phyloP scores from a whole-genome alignment of 1,139 yeast genomes.

The Kurtzmaniella quercitrusa region DNA sequence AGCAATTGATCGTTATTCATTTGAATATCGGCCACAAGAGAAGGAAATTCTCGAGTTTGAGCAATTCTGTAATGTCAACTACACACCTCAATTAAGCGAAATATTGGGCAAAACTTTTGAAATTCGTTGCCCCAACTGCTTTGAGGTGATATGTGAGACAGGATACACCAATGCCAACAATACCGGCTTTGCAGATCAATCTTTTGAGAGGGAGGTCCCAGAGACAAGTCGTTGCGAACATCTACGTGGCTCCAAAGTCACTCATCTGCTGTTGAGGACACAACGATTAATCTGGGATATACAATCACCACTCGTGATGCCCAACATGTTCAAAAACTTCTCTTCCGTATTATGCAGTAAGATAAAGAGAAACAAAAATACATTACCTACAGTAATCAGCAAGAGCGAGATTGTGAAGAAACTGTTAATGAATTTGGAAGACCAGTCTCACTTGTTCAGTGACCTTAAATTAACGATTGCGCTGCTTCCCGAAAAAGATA shows the following conservation, averaged over 20 bases:
- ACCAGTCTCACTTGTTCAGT: not conserved
- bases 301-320: not conserved
- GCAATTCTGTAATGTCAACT: not conserved
- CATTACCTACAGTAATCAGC: not conserved
- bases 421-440: not conserved
- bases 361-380: no score
- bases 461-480: not conserved
- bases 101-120: constrained; percentile 2
- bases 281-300: not conserved
- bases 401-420: not conserved
- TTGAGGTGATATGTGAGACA: not conserved
- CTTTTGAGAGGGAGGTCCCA: not conserved
- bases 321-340: not conserved
- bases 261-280: not conserved
- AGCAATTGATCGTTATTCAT: constrained; percentile 19
- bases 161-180: constrained; percentile 11
- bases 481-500: not conserved
- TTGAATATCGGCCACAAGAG: constrained; percentile 14
- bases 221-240: not conserved
- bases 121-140: constrained; percentile 17
- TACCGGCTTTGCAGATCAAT: constrained; percentile 21
- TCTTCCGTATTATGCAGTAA: not conserved
- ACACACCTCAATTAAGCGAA: not conserved
- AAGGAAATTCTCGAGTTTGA: not conserved
- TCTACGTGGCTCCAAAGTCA: not conserved